These are phyloP conservation scores for Scolecobasidium constrictum DNA, from an alignment of 2,329 filamentous ascomycete genomes.

Conservation along the genomic window DNA sequence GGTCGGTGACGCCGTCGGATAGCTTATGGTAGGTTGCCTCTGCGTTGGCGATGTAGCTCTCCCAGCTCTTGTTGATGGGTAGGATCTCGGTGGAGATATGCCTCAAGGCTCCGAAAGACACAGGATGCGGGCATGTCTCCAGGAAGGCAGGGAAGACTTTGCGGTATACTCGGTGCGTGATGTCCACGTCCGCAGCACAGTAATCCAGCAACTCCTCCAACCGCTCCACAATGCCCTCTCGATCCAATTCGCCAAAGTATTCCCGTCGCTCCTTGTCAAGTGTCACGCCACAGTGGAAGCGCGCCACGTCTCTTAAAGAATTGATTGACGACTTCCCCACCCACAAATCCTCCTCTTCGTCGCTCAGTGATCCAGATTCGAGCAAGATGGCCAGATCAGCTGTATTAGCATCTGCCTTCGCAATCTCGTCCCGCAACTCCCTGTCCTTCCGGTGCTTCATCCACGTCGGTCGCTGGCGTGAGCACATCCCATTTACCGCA, in stretches of 20 bases:
- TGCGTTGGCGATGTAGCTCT: slow-evolving; percentile 69
- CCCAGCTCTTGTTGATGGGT: slow-evolving; percentile 81
- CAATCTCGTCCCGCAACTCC: slow-evolving; percentile 70
- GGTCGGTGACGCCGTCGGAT: slow-evolving; percentile 65
- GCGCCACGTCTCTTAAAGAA: slow-evolving; percentile 86
- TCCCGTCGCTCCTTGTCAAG: slow-evolving; percentile 86
- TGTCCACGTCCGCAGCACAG: slow-evolving; percentile 84
- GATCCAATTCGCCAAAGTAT: slow-evolving; percentile 73
- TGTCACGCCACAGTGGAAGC: slow-evolving; percentile 84
- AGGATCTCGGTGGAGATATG: slow-evolving; percentile 91
- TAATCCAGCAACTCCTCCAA: slow-evolving; percentile 82
- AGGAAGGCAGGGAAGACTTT: slow-evolving; percentile 87
- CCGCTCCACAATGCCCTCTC: slow-evolving; percentile 56
- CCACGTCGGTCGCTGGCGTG: slow-evolving; percentile 89
- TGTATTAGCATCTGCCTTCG: slow-evolving; percentile 58
- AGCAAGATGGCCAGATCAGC: slow-evolving; percentile 62
- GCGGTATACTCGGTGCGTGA: slow-evolving; percentile 90
- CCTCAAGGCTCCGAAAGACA: slow-evolving; percentile 87
- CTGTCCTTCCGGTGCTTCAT: slow-evolving; percentile 90
- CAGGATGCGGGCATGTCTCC: slow-evolving; percentile 84
- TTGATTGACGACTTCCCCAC: slow-evolving; percentile 91
- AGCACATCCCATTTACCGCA: slow-evolving; percentile 98
- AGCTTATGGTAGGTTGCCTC: slow-evolving; percentile 75
- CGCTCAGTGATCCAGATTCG: slow-evolving; percentile 45
- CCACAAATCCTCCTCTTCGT: slow-evolving; percentile 93